Evolutionary conservation across 2,329 filamentous ascomycete species (phyloP), one percentile per base, ranked within the genome.

Genomic region (Nakataea oryzae): DNA sequence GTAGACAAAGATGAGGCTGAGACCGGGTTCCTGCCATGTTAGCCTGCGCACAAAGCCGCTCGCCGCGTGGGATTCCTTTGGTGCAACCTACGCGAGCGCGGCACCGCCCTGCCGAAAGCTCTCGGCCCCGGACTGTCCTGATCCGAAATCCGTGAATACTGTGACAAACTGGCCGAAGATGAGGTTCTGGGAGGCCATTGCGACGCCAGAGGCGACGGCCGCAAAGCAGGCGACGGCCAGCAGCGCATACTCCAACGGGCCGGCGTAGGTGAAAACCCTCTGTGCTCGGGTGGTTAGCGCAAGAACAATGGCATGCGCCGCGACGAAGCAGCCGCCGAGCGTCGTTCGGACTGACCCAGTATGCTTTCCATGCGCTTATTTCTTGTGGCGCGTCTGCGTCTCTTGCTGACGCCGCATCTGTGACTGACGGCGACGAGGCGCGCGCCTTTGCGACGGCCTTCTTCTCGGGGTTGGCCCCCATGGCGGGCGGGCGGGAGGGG

Each of bases 1-100:
- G 64, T 84, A 85, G 14, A 85, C 71, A 65, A 84, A 83, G 66
- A 78, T 83, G 1, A 84, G 70, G 0, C 74, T 75, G 41, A 24
- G 57, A 68, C 65, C 67, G 41, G 29, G 56, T 72, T 62, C 70
- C 73, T 57, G n/a, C 13, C 21, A 11, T 3, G 41, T 50, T 50
- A 50, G 41, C 41, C 7, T 1, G 24, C 24, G 41, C 41, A n/a
- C 21, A 6, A n/a, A 50, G 24, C 24, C 21, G 6, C 34, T 50
- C 41, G 21, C 13, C 7, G n/a, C n/a, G n/a, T n/a, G n/a, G n/a
- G n/a, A 17, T n/a, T 7, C 17, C 5, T n/a, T 41, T 13, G 12
- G 50, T 27, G 13, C 21, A 9, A 30, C 55, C 14, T 63, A 64
- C 65, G 65, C 64, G n/a, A 68, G 56, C 2, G 57, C 4, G 41